A percentile compares a stretch with the other conserved stretches of the same genome.
Conservation (phyloP, 768 basidiomycete species). For the Rhizopogon vesiculosus region DNA sequence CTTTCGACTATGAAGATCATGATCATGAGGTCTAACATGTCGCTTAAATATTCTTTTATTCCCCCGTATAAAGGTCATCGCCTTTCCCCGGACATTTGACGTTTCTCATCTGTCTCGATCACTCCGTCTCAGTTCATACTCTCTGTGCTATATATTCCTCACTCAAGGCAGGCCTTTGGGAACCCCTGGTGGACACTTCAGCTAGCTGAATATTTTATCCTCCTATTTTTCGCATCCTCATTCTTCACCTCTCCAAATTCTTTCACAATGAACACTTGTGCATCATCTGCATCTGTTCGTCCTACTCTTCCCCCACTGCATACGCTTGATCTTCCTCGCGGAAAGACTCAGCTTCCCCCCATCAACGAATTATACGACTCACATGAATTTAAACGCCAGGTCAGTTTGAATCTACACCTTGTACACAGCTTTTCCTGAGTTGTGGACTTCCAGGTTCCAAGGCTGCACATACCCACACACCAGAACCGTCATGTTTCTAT, state of each 20-base stretch:
- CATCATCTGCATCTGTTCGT: constrained; percentile 27
- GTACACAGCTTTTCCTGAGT: neutral
- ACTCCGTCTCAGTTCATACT: constrained; percentile 6
- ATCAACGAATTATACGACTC: constrained; percentile 10
- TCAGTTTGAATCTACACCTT: constrained; percentile 3
- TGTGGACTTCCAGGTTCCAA: neutral
- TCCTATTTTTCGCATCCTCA: neutral
- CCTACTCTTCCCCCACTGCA: constrained; percentile 52
- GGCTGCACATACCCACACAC: constrained; percentile 2
- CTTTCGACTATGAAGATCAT: neutral
- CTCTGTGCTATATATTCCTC: constrained; percentile 7
- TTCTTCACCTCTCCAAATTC: neutral
- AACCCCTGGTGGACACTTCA: constrained; percentile 11
- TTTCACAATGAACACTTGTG: constrained; percentile 7
- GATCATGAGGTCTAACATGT: neutral
- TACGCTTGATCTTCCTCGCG: constrained; percentile 35
- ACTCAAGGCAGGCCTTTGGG: constrained; percentile 18
- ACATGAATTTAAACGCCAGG: constrained; percentile 6
- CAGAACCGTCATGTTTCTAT: constrained; percentile 31
- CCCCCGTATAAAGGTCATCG: constrained; percentile 9
- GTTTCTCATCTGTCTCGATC: constrained; percentile 5
- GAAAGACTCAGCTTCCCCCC: constrained; percentile 6
- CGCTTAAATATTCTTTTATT: constrained; percentile 7
- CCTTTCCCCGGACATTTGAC: neutral
- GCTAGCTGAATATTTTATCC: constrained; percentile 9